Evolutionary conservation across 495 filamentous ascomycete species (phyloP).

Genomic region (Annulohypoxylon maeteangense): DNA sequence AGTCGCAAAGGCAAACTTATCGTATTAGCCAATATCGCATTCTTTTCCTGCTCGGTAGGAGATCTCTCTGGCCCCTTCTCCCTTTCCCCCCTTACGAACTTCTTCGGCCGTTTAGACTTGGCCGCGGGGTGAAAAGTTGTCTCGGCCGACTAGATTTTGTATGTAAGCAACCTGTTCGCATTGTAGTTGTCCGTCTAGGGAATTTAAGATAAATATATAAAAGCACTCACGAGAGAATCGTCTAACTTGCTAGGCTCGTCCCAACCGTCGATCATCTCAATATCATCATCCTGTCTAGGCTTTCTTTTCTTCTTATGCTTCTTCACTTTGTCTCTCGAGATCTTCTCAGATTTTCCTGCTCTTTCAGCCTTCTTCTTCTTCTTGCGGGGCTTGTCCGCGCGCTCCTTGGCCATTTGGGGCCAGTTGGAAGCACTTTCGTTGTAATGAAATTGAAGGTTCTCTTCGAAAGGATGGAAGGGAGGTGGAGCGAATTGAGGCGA

Average conservation of each 20-base stretch:
- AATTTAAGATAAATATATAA: not conserved
- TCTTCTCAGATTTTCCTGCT: conserved; percentile 35
- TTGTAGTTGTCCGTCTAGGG: not conserved
- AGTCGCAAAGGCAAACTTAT: conserved; percentile 1
- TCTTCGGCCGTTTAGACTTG: conserved; percentile 18
- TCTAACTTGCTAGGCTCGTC: not conserved
- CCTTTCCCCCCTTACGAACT: too few species aligned
- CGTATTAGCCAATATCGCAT: not conserved
- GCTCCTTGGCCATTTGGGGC: conserved; percentile 29
- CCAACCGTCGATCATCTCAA: not conserved
- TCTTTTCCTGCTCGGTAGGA: not conserved
- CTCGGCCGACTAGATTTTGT: not conserved
- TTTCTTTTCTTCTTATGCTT: conserved; percentile 41
- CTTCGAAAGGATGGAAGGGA: not conserved
- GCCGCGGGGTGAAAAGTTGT: not conserved
- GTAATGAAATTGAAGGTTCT: not conserved
- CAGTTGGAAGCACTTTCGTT: not conserved
- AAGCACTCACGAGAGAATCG: conserved; percentile 12
- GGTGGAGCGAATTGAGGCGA: not conserved
- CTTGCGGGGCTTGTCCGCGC: conserved; percentile 31
- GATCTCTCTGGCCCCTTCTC: conserved; percentile 21
- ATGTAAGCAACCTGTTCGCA: not conserved
- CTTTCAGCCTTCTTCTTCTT: too few species aligned
- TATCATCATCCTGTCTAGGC: not conserved
- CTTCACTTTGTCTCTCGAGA: conserved; percentile 41